Percentiles rank a stretch among this genome's conserved stretches.
Evolutionary conservation across 2,329 filamentous ascomycete species (phyloP).

Genomic region (Coniochaeta sp.): DNA sequence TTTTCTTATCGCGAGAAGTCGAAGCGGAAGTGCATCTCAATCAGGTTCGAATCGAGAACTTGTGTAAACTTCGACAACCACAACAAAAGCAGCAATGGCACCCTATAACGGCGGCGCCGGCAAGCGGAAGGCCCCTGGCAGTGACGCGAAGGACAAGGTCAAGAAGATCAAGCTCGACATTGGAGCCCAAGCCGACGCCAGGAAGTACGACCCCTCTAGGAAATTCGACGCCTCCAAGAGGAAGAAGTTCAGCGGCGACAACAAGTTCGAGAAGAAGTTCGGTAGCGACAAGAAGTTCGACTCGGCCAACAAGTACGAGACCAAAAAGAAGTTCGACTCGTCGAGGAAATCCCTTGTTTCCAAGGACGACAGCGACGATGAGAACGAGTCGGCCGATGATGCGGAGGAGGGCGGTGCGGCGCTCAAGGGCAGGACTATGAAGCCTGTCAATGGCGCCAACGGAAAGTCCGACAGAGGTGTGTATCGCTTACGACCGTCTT

Average conservation of each 20-base stretch:
- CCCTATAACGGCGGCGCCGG: background rate
- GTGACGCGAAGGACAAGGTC: background rate
- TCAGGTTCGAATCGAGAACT: background rate
- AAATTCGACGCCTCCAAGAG: background rate
- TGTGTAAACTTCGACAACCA: background rate
- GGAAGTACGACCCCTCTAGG: background rate
- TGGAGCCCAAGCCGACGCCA: background rate
- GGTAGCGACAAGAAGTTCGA: no score
- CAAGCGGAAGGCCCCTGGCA: slow-evolving; percentile 1
- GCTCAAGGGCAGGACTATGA: slow-evolving; percentile 26
- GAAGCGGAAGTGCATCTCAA: background rate
- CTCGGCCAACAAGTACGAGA: slow-evolving; percentile 11
- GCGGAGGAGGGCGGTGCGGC: slow-evolving; percentile 46
- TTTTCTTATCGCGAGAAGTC: slow-evolving; percentile 1
- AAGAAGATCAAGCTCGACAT: slow-evolving; percentile 4
- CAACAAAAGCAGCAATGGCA: background rate
- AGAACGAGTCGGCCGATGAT: slow-evolving; percentile 34
- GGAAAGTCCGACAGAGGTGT: slow-evolving; percentile 3
- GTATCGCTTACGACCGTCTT: background rate
- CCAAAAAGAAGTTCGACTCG: slow-evolving; percentile 43
- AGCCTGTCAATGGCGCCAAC: slow-evolving; percentile 20
- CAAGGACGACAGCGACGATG: slow-evolving; percentile 19
- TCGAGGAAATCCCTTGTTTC: slow-evolving; percentile 20
- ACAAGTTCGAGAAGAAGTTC: no score
- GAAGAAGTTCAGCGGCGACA: no score